Conservation (phyloP, 2,329 filamentous ascomycete species). For the Fusarium illudens region DNA sequence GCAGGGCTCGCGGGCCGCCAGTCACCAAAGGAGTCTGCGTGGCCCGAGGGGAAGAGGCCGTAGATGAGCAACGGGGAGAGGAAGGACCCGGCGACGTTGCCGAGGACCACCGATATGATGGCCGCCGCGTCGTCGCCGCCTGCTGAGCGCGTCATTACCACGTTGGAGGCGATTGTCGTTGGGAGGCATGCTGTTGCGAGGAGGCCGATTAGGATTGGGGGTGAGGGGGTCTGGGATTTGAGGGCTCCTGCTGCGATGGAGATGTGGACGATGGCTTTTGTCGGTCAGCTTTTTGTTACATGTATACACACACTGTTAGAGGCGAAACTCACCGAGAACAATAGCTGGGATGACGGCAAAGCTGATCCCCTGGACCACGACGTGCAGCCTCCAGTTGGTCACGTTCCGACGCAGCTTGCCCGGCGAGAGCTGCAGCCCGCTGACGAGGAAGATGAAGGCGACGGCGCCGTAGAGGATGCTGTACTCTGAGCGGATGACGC, state of each 20-base stretch:
- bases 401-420: slow-evolving; percentile 68
- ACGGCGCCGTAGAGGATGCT: slow-evolving; percentile 75
- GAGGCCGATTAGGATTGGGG: slow-evolving; percentile 72
- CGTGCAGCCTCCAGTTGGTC: slow-evolving; percentile 72
- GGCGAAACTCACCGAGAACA: slow-evolving; percentile 58
- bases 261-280: slow-evolving; percentile 58
- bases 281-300: slow-evolving; percentile 20
- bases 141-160: slow-evolving; percentile 75
- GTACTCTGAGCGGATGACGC: slow-evolving; percentile 62
- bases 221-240: slow-evolving; percentile 66
- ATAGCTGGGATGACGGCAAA: slow-evolving; percentile 72
- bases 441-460: slow-evolving; percentile 74
- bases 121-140: slow-evolving; percentile 73
- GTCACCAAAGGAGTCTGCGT: slow-evolving; percentile 59
- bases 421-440: slow-evolving; percentile 73
- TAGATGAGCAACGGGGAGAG: slow-evolving; percentile 70
- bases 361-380: slow-evolving; percentile 72
- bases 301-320: neutral
- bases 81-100: slow-evolving; percentile 74
- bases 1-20: slow-evolving; percentile 63
- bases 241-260: slow-evolving; percentile 57
- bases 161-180: slow-evolving; percentile 77
- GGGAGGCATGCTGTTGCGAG: slow-evolving; percentile 73
- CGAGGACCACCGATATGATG: slow-evolving; percentile 74
- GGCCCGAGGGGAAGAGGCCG: slow-evolving; percentile 63